Evolutionary conservation across 352 stramenopile species (phyloP), one percentile per base, ranked within the genome.

Genomic region (Pythium folliculosum): DNA sequence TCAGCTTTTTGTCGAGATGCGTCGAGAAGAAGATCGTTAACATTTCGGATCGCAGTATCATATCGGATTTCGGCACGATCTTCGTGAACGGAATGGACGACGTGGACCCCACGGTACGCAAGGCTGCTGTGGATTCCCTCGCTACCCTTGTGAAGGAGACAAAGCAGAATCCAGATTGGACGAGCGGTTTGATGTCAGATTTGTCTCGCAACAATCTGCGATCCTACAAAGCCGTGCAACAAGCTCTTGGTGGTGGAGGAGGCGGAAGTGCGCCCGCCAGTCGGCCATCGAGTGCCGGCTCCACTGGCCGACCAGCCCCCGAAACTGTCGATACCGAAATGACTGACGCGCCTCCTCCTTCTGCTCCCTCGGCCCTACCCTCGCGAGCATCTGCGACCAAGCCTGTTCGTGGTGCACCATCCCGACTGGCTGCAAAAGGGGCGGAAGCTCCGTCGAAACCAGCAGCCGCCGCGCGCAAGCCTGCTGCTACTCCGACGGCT

Each of bases 71-170:
- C 60, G 87, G 76, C 9, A 60, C 65, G 4, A 69, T 92, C 40
- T 91, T 96, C 49, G 67, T 78, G 49, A 81, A 71, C 23, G 74
- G 73, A 9, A 83, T 95, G 38, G 81, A 92, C 40, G 88, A 96
- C 53, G 82, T 83, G 0, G 88, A 96, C 56, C 88, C 87, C 1
- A 93, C 80, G 9, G 84, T 95, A 6, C 82, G 84, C 10, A 93
- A 95, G 62, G 81, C 87, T 32, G 87, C 81, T 14, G 71, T 92
- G 35, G 86, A 91, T 12, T 75, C 79, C 5, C 82, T 94, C 17
- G 67, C 88, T 6, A 77, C 70, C 19, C 72, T 95, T 19, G 72
- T 89, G 23, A 84, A 90, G 59, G 70, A 73, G 30, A 83, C 73
- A 8, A 69, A 83, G 7, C 71, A 92, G 43, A 77, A 76, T 30